Evolutionary conservation across 495 filamentous ascomycete species (phyloP).

Genomic region (Penicillium mononematosum): DNA sequence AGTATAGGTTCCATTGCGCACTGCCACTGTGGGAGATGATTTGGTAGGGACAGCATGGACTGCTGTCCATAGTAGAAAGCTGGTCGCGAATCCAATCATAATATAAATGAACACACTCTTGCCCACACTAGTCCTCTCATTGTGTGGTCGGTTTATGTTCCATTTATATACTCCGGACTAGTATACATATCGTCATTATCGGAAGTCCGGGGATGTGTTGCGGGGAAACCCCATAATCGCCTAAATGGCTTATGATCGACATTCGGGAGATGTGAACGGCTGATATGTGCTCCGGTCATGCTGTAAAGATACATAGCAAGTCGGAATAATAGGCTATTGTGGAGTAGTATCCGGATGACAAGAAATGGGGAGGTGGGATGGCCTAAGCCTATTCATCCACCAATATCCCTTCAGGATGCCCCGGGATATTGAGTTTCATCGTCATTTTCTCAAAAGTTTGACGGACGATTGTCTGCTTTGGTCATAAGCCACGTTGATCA

Average conservation of each 20-base stretch:
- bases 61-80: constrained; percentile 16
- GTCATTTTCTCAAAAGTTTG: background rate
- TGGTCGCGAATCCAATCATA: constrained; percentile 16
- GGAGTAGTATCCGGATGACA: too few relatives aligned
- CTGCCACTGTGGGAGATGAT: constrained; percentile 16
- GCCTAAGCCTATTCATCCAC: background rate
- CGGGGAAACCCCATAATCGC: background rate
- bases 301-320: background rate
- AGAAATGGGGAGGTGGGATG: background rate
- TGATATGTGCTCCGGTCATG: background rate
- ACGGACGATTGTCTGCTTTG: constrained; percentile 3
- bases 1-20: constrained; percentile 42
- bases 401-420: background rate
- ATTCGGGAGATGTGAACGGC: background rate
- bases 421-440: background rate
- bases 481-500: background rate
- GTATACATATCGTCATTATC: background rate
- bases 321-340: background rate
- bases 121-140: background rate
- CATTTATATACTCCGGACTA: background rate
- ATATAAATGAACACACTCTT: background rate
- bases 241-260: background rate
- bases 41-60: constrained; percentile 18
- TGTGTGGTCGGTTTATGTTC: background rate
- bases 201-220: background rate